Conservation (phyloP, 2,329 filamentous ascomycete genomes). For the Colletotrichum sp. region DNA sequence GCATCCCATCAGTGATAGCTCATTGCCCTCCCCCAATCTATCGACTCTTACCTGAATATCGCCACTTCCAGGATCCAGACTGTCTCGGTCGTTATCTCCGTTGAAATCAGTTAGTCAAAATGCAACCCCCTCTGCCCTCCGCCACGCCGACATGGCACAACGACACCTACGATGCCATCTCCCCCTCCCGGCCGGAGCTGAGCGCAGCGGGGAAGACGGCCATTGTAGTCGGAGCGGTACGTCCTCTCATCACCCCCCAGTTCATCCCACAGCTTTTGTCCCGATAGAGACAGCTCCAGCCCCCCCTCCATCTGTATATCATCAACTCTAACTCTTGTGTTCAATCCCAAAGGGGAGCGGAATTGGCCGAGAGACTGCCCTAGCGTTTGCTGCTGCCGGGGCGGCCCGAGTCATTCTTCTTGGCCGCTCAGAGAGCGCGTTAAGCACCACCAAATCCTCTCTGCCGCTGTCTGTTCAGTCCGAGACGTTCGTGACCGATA, state of each 20-base stretch:
- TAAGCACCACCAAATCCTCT: constrained; percentile 27
- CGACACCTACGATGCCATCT: constrained; percentile 43
- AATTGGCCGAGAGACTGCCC: constrained; percentile 70
- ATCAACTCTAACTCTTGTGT: neutral
- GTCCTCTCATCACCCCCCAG: constrained; percentile 26
- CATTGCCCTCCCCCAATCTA: neutral
- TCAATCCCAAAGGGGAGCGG: constrained; percentile 37
- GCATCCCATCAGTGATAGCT: neutral
- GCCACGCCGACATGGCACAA: constrained; percentile 29
- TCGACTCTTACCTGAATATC: neutral
- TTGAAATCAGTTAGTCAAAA: neutral
- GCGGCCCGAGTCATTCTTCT: constrained; percentile 42
- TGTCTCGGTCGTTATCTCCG: neutral
- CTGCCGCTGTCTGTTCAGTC: constrained; percentile 18
- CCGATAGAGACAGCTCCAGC: neutral
- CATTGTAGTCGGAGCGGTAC: constrained; percentile 68
- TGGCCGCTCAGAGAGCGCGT: constrained; percentile 35
- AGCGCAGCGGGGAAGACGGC: constrained; percentile 53
- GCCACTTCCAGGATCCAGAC: neutral
- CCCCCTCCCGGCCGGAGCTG: constrained; percentile 37
- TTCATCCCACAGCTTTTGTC: neutral
- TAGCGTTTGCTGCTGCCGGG: constrained; percentile 54
- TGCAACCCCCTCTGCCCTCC: constrained; percentile 24
- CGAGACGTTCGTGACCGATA: neutral
- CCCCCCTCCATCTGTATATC: neutral